Base-by-base conservation (phyloP, 2,329 filamentous ascomycete species). In the Nemania sp. region DNA sequence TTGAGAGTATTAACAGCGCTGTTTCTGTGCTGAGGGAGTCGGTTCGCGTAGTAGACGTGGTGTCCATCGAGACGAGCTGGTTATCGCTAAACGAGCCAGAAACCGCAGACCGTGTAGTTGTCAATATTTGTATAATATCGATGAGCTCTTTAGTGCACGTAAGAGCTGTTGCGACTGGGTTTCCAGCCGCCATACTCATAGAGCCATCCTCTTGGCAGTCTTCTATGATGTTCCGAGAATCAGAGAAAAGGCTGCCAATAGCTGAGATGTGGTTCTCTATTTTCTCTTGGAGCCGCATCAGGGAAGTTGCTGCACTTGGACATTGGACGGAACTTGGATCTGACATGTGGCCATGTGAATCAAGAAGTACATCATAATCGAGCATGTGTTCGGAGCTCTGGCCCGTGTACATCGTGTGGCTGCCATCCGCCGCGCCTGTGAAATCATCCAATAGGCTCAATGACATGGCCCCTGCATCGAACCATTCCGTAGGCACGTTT, bases 81-180 rank as follows among this genome's bases (percentile, higher is more conserved):
- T 30, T 15, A 23, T 26, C 11, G 9, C 20, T 20, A 19, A 39
- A 20, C 22, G 34, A 22, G 34, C 22, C 34, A 9, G 37, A 12
- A 5, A 22, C 12, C 11, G 37, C 12, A 24, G 37, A 14, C 37
- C 20, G 37, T 23, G 37, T 24, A 19, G 22, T 14, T 22, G 37
- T 40, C 37, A 40, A 40, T 11, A n/a, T 40, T 22, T 40, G 37
- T 19, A 40, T 24, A 40, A 40, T 40, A n/a, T 40, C 37, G 22
- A 40, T 24, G 7, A 40, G 24, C 37, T 40, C 37, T 40, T 24
- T 40, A 40, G 37, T 40, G 20, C 22, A 40, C n/a, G 8, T 14
- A n/a, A 40, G 22, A 26, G 24, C 20, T 39, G 19, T 6, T 22
- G 22, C 22, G 20, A 40, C 20, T 11, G 22, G 22, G 37, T 40